These are phyloP conservation scores for Physcomitrium patens DNA, from an alignment of 225 moss, liverwort and hornwort species.

Conservation along the genomic window DNA sequence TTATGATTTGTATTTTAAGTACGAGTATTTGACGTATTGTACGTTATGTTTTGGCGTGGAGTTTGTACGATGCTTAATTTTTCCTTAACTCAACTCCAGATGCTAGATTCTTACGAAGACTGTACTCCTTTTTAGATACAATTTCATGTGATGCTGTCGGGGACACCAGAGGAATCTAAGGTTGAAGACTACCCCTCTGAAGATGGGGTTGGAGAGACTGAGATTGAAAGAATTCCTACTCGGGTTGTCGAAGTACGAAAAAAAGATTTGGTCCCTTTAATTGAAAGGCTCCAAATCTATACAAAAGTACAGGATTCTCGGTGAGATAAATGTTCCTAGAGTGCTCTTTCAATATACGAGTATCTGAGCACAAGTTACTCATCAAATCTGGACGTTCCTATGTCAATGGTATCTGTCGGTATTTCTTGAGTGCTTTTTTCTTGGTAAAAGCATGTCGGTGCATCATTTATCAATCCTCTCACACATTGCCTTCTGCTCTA, in stretches of 20 bases:
- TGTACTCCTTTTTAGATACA: slow-evolving; percentile 50
- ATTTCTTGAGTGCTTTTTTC: not conserved
- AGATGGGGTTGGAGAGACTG: too few species aligned
- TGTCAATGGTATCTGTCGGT: not conserved
- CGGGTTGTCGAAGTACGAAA: too few species aligned
- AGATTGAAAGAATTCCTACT: too few species aligned
- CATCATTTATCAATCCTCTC: not conserved
- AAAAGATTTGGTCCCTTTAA: too few species aligned
- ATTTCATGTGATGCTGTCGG: slow-evolving; percentile 70
- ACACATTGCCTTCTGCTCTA: not conserved
- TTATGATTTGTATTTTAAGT: not conserved
- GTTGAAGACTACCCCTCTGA: slow-evolving; percentile 33
- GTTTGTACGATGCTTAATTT: not conserved
- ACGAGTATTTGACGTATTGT: not conserved
- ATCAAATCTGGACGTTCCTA: not conserved
- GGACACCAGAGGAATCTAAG: slow-evolving; percentile 44
- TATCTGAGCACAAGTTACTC: not conserved
- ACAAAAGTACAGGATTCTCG: too few species aligned
- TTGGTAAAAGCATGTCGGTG: not conserved
- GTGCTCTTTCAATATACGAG: not conserved
- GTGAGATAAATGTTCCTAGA: too few species aligned
- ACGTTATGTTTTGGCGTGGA: not conserved
- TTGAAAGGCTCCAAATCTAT: too few species aligned
- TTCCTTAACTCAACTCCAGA: not conserved
- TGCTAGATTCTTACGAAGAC: slow-evolving; percentile 12